Conservation (phyloP, 495 filamentous ascomycete species). For the Aspergillus cristatus region DNA sequence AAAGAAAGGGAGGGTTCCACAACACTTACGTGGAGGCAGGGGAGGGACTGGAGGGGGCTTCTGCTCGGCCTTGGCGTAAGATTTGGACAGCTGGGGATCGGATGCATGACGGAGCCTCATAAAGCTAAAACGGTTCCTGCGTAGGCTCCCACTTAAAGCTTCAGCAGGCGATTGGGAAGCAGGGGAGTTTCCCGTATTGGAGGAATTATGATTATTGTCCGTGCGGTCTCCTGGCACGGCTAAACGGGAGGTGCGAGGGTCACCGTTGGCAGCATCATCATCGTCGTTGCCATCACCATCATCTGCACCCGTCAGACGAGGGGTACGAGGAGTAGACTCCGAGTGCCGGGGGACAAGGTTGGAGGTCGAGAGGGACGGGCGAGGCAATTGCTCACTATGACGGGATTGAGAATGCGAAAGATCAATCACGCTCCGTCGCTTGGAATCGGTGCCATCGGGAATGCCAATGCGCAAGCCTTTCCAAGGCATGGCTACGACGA, state of each 20-base stretch:
- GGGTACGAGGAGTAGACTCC: constrained; percentile 29
- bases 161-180: constrained; percentile 15
- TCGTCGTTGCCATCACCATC: constrained; percentile 8
- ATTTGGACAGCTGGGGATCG: constrained; percentile 82
- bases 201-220: constrained; percentile 9
- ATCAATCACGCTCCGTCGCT: constrained; percentile 30
- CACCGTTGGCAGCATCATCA: constrained; percentile 3
- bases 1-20: background rate
- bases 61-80: constrained; percentile 58
- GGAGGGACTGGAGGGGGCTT: constrained; percentile 66
- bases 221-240: constrained; percentile 8
- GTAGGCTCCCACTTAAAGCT: constrained; percentile 13
- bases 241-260: background rate
- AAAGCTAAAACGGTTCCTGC: constrained; percentile 69
- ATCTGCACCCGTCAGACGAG: constrained; percentile 11
- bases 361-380: constrained; percentile 23
- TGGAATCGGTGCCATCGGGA: constrained; percentile 28
- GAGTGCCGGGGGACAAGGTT: constrained; percentile 26
- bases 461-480: constrained; percentile 34
- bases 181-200: constrained; percentile 7
- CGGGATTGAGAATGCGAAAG: constrained; percentile 20
- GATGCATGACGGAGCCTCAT: constrained; percentile 88
- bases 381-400: constrained; percentile 36
- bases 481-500: constrained; percentile 36
- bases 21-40: constrained; percentile 56